Evolutionary conservation across 2,329 filamentous ascomycete species (phyloP).

Genomic region (Pseudogymnoascus sp.): DNA sequence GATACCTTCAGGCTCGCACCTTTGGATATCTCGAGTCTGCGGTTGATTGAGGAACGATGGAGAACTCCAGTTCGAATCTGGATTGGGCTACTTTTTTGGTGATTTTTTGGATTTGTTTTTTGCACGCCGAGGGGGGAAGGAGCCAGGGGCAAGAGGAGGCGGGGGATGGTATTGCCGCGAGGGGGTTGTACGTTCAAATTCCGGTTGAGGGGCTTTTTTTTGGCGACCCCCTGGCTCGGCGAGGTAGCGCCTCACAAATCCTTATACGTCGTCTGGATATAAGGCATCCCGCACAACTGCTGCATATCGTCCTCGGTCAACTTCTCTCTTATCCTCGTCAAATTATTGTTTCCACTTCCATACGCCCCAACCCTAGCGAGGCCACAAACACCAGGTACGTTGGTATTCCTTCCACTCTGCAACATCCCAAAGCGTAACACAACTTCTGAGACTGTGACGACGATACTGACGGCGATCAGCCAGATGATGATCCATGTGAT

Average conservation of each 20-base stretch:
- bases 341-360: slow-evolving; percentile 19
- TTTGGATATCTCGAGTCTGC: background rate
- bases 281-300: slow-evolving; percentile 25
- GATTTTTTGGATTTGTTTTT: background rate
- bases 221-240: too few relatives aligned
- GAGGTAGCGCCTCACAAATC: background rate
- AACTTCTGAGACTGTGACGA: slow-evolving; percentile 87
- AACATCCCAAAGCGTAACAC: slow-evolving; percentile 77
- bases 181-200: background rate
- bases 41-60: background rate
- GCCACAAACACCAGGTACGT: background rate
- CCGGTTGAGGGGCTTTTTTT: background rate
- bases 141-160: background rate
- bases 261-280: background rate
- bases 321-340: slow-evolving; percentile 21
- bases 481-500: slow-evolving; percentile 99
- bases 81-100: background rate
- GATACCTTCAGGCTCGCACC: background rate
- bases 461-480: slow-evolving; percentile 82
- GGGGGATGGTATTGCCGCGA: background rate
- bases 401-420: slow-evolving; percentile 27
- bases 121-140: background rate
- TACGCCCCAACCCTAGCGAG: background rate
- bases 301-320: slow-evolving; percentile 24
- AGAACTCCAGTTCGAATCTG: slow-evolving; percentile 1